Base-by-base conservation (phyloP, 179 eudicot genomes). In the Sideroxylon spinosum region DNA sequence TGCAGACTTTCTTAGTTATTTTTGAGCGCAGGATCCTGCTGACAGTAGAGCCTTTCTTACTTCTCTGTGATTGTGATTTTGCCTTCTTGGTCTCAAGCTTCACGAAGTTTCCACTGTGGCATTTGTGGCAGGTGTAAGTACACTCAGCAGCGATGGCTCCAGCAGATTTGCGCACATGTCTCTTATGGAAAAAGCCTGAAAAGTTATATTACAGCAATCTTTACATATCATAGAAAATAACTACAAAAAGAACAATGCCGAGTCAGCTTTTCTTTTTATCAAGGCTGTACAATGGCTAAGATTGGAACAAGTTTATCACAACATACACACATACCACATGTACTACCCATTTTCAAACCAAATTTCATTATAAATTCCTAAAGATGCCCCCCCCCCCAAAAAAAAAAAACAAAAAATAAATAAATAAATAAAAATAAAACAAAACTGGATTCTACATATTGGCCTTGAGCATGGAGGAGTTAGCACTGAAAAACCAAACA, bases 151-250 rank as follows among this genome's bases (percentile, higher is more conserved):
- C 52, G 71, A 76, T 26, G 59, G 88, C 82, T 73, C 86, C 92
- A 62, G 90, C 83, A 82, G 86, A 86, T 85, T 83, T 91, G 86
- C 78, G 84, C 61, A 83, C 95, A 80, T 96, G 99, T 78, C 86
- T 86, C 86, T 87, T 91, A 81, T 96, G 99, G 81, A 94, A 96
- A 81, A 82, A 85, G 22, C 91, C 98, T 96, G 88, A 62, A 60
- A 37, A 66, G 32, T 28, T 52, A 76, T 19, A 73, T 50, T 71
- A 9, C 26, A 29, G 56, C 16, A 6, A 1, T 9, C 37, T 26
- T 23, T 64, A 64, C 23, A 23, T 19, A 73, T 73, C 48, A 73
- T 16, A 53, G 23, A 73, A 25, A 32, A 72, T 26, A 52, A 52
- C 17, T 25, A 52, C 14, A 16, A 71, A 29, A 52, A 52, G 7